Base-by-base conservation (phyloP, 805 yeast species). In the Candida boidinii region DNA sequence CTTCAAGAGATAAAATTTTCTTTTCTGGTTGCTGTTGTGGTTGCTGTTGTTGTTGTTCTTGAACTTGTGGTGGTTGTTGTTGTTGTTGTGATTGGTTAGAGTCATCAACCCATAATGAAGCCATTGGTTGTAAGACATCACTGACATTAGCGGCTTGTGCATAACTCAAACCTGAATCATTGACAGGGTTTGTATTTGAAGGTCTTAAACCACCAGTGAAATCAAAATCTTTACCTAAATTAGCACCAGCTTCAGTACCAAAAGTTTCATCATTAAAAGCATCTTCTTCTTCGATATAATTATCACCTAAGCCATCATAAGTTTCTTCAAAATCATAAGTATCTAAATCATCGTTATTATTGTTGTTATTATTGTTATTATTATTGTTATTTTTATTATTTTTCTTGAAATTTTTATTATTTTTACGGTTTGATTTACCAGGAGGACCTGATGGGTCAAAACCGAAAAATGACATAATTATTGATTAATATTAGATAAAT, bases 251-350 rank as follows among this genome's bases (percentile, higher is more conserved):
- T 29, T 60, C 65, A 26, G 56, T 62, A 18, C 92, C 94, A 56
- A 84, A 84, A 1, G 94, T 84, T 49, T 79, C 87, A 41, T 76
- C 83, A 50, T 84, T 83, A 44, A 79, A 66, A 24, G 81, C 92
- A 51, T 85, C 95, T 30, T 80, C 88, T 21, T 72, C 79, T 36
- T 76, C 83, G n/a, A n/a, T n/a, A n/a, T n/a, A n/a, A n/a, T n/a
- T n/a, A n/a, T 76, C 83, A 5, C 85, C 94, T 35, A 79, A 66
- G 2, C 90, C 88, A 35, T 76, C 83, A 54, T 82, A 83, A 14
- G 90, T 77, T 22, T 86, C 94, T 47, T 86, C 94, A 51, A 85
- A 86, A 51, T 83, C 87, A 52, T 73, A 66, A 8, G 71, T 58
- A 29, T 66, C 66, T 26, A 47, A 34, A 17, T 48, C 43, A 23